These are phyloP conservation scores for Persicaria tinctoria DNA, from an alignment of 148 eudicot species.

Conservation along the genomic window DNA sequence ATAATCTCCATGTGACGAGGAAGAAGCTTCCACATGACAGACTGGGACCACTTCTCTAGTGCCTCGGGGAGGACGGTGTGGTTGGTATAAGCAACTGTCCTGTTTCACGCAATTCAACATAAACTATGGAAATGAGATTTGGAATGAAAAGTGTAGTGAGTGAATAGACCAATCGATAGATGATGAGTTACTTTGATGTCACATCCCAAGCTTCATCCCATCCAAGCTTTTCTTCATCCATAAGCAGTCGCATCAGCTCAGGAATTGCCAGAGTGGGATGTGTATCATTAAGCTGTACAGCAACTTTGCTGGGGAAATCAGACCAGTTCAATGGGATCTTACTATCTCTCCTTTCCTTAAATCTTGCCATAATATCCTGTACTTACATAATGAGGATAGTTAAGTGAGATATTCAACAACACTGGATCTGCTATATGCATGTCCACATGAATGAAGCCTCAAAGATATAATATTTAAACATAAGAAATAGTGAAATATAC, in stretches of 20 bases:
- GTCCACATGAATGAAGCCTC: no score
- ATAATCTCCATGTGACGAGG: conserved; percentile 98
- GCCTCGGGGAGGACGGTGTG: conserved; percentile 97
- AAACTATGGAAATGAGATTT: conserved; percentile 17
- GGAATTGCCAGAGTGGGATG: conserved; percentile 98
- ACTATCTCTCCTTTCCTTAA: conserved; percentile 52
- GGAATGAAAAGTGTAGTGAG: conserved; percentile 1
- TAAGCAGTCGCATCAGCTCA: conserved; percentile 85
- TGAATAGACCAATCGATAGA: neutral
- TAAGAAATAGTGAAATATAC: neutral
- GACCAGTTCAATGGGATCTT: conserved; percentile 52
- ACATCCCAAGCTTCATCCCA: conserved; percentile 99
- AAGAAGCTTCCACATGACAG: conserved; percentile 90
- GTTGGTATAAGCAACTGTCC: conserved; percentile 93
- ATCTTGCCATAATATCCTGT: conserved; percentile 88
- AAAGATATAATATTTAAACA: no score
- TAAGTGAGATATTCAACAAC: neutral
- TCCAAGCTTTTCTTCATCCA: conserved; percentile 96
- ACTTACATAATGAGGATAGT: conserved; percentile 5
- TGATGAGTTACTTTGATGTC: conserved; percentile 45
- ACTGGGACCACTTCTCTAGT: conserved; percentile 87
- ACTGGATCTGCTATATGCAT: neutral
- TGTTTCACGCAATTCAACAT: conserved; percentile 25
- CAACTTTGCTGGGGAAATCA: conserved; percentile 82
- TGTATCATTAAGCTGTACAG: conserved; percentile 93